Base-by-base conservation (phyloP, 129 eudicot species). In the Logfia minima region DNA sequence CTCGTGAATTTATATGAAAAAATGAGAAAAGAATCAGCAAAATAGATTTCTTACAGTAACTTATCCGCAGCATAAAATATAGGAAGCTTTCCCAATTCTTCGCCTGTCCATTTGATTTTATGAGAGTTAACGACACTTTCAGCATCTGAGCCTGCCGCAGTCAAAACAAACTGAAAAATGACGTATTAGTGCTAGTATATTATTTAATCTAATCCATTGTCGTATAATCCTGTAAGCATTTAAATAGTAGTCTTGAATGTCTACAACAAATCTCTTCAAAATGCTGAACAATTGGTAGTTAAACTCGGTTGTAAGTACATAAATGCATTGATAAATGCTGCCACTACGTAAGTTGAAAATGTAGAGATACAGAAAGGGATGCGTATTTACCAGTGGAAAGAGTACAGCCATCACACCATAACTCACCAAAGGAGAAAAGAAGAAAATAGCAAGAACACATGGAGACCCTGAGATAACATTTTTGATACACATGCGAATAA, bases 361-460 rank as follows among this genome's bases (percentile, higher is more conserved):
- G 32, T 24, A 71, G 24, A 31, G 41, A 43, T 74, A 28, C 63
- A 37, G 14, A 41, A 37, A 35, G 52, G 34, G 69, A 72, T 1
- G 67, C 48, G 77, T 39, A 67, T 74, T 71, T 92, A 95, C 99
- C 92, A 95, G 79, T 22, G 99, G 99, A 80, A 84, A 95, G 58
- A 95, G 89, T 53, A 88, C 90, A 65, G 99, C 99, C 97, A 95
- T 86, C 58, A 92, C 96, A 45, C 97, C 99, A 59, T 85, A 92
- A 89, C 99, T 92, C 77, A 88, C 95, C 22, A 95, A 89, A 64
- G 95, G 97, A 55, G 99, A 89, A 88, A 78, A 91, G 59, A 89
- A 80, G 88, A 89, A 92, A 39, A 85, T 87, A 35, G 97, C 89
- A 80, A 95, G 74, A 73, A 88, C 97, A 67, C 99, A 95, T 23